Evolutionary conservation across 352 stramenopile genomes (phyloP), one percentile per base, ranked within the genome.

Genomic region (Phytophthora constricta): DNA sequence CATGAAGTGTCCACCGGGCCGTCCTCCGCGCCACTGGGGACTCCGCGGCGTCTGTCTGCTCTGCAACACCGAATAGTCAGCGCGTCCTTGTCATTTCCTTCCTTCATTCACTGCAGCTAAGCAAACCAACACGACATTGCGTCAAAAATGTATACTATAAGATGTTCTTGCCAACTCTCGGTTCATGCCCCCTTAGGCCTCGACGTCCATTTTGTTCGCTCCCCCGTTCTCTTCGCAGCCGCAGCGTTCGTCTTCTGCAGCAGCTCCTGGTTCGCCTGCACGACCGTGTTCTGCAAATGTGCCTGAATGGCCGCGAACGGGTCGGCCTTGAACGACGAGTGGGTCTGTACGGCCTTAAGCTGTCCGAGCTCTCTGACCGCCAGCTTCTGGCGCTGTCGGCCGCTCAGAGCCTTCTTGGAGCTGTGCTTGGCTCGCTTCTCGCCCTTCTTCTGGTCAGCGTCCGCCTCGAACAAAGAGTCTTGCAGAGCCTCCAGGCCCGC

Each of bases 1-100:
- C 25, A 94, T 96, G 85, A 93, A 94, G 68, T 96, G 88, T 75
- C 85, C 86, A 31, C 77, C 82, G 16, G 97, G 96, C 19, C 81
- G 98, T 47, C 87, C 85, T 33, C 92, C 96, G 16, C 89, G 91
- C 28, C 96, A 99, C 72, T 99, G 97, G 97, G 91, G 89, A 0
- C 71, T 99, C 28, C 86, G 97, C 11, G 97, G 97, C 23, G 91
- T 97, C 37, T 92, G 91, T 47, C 70, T 99, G 58, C 82, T 99
- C 23, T 99, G 96, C 78, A 98, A 98, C 79, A 98, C 90, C 45
- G 90, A 97, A 63, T 97, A 74, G 42, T 28, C 22, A 45, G 84
- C 57, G 23, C 22, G n/a, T 71, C 39, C n/a, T 4, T 56, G 49
- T 26, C 17, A 22, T 25, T 43, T 22, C 4, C 26, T 5, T 23